Base-by-base conservation (phyloP, 306 rosid species). In the Lotus japonicus region DNA sequence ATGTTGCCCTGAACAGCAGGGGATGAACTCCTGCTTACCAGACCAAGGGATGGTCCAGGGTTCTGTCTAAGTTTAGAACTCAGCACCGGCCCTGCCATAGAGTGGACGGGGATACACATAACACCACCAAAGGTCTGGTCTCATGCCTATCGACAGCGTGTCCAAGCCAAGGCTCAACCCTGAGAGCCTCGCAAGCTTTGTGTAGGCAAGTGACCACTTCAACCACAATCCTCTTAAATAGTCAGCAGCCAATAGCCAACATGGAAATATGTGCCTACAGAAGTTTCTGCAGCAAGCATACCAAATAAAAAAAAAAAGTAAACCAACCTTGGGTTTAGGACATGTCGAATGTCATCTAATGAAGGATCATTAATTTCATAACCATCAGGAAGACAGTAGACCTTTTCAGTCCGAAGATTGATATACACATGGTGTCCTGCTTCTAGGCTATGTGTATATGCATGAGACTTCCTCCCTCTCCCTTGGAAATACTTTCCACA, bases 401-500 rank as follows among this genome's bases (percentile, higher is more conserved):
- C 97, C 81, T 85, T 90, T 85, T 94, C 97, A 1, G 98, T 94
- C 33, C 65, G 92, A 21, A 94, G 97, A 83, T 94, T 94, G 79
- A 90, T 86, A 53, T 85, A 94, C 49, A 94, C 97, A 57, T 94
- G 98, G 83, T 94, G 98, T 23, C 92, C 98, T 7, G 97, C 98
- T 82, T 94, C 98, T 58, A 94, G 87, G 67, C 98, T 90, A 68
- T 94, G 98, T 14, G 98, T 94, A 75, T 94, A 94, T 14, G 98
- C 98, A 69, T 88, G 99, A 65, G 99, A 94, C 53, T 76, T 94
- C 80, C 38, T 94, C 79, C 99, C 97, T 65, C 98, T 88, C 42
- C 99, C 99, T 87, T 94, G 97, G 74, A 82, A 90, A 74, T 90
- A 94, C 72, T 94, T 94, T 19, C 99, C 99, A 44, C 99, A 94